Evolutionary conservation across 164 flowering plant genomes (phyloP).

Genomic region (Dillenia suffruticosa): DNA sequence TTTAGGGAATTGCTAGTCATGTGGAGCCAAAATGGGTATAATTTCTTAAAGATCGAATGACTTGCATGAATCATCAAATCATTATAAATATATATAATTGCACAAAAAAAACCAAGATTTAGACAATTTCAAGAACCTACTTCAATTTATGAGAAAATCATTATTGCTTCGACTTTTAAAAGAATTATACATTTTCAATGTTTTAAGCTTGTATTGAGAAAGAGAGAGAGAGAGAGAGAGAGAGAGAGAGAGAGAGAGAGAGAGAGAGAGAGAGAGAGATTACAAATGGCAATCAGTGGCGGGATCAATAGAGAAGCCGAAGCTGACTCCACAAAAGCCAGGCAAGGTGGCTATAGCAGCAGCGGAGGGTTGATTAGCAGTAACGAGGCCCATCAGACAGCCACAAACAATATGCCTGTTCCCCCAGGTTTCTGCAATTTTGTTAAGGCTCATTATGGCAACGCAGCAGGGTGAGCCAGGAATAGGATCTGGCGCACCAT

Average conservation of each 20-base stretch:
- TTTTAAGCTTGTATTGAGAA: not conserved
- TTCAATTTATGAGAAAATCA: not conserved
- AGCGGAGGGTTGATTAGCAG: conserved; percentile 36
- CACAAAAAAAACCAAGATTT: not conserved
- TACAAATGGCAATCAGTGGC: conserved; percentile 51
- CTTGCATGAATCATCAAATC: not conserved
- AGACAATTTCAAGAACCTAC: not conserved
- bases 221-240: conserved; percentile 6
- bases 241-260: too few relatives aligned
- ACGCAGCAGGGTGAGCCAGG: conserved; percentile 56
- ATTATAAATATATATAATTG: not conserved
- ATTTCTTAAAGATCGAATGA: too few relatives aligned
- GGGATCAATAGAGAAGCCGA: conserved; percentile 55
- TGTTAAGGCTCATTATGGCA: conserved; percentile 33
- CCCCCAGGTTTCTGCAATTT: conserved; percentile 19
- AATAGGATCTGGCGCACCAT: conserved; percentile 45
- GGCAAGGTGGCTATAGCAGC: conserved; percentile 55
- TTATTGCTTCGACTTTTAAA: not conserved
- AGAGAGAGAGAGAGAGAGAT: conserved; percentile 7
- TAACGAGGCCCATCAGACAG: conserved; percentile 46
- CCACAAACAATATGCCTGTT: conserved; percentile 30
- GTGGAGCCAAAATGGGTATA: too few relatives aligned
- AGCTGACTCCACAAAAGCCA: conserved; percentile 53
- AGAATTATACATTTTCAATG: not conserved
- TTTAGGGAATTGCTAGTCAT: too few relatives aligned